phyloP scores from a whole-genome alignment of 495 filamentous ascomycete genomes.

The Aspergillus leporis region DNA sequence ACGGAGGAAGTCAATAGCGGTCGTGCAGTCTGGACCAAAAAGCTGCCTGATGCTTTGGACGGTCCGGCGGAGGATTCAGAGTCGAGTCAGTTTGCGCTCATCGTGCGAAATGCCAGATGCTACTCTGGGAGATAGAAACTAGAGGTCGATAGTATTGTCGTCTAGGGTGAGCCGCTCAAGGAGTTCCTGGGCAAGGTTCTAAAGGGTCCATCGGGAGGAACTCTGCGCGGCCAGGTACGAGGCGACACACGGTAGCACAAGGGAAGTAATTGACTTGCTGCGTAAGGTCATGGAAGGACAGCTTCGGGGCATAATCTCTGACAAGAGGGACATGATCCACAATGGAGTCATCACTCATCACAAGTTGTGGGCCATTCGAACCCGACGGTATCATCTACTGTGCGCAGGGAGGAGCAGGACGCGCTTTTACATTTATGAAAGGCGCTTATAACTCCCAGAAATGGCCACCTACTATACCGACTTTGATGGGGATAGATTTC shows the following conservation, averaged over 20 bases:
- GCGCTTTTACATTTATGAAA: slow-evolving; percentile 41
- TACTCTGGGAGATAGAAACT: slow-evolving; percentile 62
- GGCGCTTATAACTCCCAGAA: too few relatives aligned
- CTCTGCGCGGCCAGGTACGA: slow-evolving; percentile 49
- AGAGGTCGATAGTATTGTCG: slow-evolving; percentile 59
- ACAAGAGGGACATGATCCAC: slow-evolving; percentile 55
- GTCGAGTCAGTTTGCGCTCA: slow-evolving; percentile 52
- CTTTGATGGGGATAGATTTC: slow-evolving; percentile 61
- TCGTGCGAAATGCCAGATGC: slow-evolving; percentile 56
- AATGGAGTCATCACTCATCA: slow-evolving; percentile 62
- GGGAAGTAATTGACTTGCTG: slow-evolving; percentile 58
- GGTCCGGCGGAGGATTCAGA: slow-evolving; percentile 52
- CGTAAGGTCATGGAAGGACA: slow-evolving; percentile 57
- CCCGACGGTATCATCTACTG: slow-evolving; percentile 45
- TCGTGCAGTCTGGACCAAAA: slow-evolving; percentile 32
- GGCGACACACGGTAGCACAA: slow-evolving; percentile 47
- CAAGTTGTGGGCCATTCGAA: slow-evolving; percentile 57
- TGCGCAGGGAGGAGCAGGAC: slow-evolving; percentile 34
- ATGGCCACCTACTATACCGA: slow-evolving; percentile 58
- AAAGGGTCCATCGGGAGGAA: slow-evolving; percentile 60
- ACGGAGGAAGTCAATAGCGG: slow-evolving; percentile 27
- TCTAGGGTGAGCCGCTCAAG: slow-evolving; percentile 66
- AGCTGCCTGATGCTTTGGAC: slow-evolving; percentile 45
- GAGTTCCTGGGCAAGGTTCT: slow-evolving; percentile 55
- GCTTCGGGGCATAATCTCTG: slow-evolving; percentile 55